phyloP scores from a whole-genome alignment of 352 stramenopile genomes.

The Hyaloperonospora arabidopsidis region DNA sequence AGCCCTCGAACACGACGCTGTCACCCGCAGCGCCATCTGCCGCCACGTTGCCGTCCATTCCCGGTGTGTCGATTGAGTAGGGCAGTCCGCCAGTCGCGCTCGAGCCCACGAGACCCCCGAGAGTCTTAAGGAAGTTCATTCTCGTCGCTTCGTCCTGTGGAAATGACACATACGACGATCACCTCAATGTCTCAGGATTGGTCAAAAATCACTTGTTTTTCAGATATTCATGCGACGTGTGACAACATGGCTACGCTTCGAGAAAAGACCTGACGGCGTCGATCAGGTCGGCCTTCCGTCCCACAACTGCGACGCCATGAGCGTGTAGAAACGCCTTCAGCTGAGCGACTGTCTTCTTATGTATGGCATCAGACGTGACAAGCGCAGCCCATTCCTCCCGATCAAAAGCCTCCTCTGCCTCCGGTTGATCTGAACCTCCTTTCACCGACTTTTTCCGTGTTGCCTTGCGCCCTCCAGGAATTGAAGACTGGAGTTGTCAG shows the following conservation, averaged over 20 bases:
- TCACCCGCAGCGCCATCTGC: slow-evolving; percentile 33
- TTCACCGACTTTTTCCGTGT: slow-evolving; percentile 42
- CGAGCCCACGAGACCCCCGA: slow-evolving; percentile 60
- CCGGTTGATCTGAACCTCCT: slow-evolving; percentile 16
- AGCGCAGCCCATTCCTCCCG: slow-evolving; percentile 46
- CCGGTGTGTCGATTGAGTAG: slow-evolving; percentile 44
- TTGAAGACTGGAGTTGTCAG: slow-evolving; percentile 17
- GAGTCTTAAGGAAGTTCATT: slow-evolving; percentile 88
- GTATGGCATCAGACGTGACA: slow-evolving; percentile 37
- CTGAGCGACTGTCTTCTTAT: slow-evolving; percentile 68
- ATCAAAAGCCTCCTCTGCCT: slow-evolving; percentile 35
- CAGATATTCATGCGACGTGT: slow-evolving; percentile 5
- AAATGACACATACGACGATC: too few species aligned
- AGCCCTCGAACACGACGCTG: slow-evolving; percentile 45
- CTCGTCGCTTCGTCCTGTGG: neutral
- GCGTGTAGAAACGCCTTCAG: slow-evolving; percentile 61
- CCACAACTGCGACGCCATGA: slow-evolving; percentile 33
- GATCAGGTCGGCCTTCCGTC: slow-evolving; percentile 65
- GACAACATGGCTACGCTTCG: slow-evolving; percentile 14
- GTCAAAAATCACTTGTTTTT: too few species aligned
- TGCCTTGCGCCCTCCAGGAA: slow-evolving; percentile 18
- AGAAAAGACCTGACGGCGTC: slow-evolving; percentile 43
- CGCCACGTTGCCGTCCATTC: slow-evolving; percentile 31
- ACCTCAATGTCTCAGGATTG: too few species aligned
- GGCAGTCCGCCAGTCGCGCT: slow-evolving; percentile 65